These are phyloP conservation scores for Picea sitchensis DNA, from an alignment of 75 land plant species.

Conservation along the genomic window DNA sequence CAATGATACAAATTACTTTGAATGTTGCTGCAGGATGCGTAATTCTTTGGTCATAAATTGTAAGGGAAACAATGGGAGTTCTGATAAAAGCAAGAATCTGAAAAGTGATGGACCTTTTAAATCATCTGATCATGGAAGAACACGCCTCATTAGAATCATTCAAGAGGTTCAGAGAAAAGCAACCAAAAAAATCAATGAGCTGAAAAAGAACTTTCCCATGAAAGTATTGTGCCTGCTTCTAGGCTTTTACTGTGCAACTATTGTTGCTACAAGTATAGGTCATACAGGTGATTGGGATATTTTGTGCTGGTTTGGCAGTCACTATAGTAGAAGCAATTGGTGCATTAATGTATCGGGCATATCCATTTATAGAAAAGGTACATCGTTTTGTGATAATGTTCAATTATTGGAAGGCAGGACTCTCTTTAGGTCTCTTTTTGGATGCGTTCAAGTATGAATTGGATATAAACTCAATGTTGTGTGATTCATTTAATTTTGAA, in stretches of 20 bases:
- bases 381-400: conserved; percentile 37
- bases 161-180: conserved; percentile 31
- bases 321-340: conserved; percentile 66
- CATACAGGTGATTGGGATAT: conserved; percentile 85
- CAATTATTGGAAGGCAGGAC: conserved; percentile 78
- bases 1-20: not conserved
- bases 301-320: conserved; percentile 64
- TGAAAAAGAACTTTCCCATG: conserved; percentile 50
- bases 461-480: conserved; percentile 9
- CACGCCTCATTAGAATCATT: conserved; percentile 42
- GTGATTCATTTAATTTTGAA: conserved; percentile 12
- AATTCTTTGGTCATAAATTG: conserved; percentile 1
- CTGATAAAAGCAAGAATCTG: not conserved
- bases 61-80: conserved; percentile 3
- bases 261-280: conserved; percentile 66
- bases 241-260: conserved; percentile 68
- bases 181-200: conserved; percentile 26
- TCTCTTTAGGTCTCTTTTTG: conserved; percentile 64
- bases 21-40: conserved; percentile 5
- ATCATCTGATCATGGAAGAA: conserved; percentile 15
- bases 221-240: conserved; percentile 59
- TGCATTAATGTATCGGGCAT: conserved; percentile 57
- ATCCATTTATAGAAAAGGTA: conserved; percentile 25
- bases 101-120: not conserved
- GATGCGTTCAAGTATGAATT: conserved; percentile 73